Evolutionary conservation across 352 stramenopile genomes (phyloP).

Genomic region (Ophiocytium majus): DNA sequence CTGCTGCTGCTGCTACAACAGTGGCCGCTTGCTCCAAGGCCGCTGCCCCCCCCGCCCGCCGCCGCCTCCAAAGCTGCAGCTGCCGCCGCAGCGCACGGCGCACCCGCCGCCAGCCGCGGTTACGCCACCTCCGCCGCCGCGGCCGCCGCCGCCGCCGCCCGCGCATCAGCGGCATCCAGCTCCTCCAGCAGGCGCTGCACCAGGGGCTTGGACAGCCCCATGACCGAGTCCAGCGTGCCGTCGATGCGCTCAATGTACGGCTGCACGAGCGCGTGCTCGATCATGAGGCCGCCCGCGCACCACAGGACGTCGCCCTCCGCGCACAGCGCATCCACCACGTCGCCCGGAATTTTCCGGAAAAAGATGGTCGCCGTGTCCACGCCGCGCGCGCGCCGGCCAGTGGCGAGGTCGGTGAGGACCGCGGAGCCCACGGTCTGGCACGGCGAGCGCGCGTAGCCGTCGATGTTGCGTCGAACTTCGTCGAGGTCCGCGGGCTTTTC

Average conservation of each 20-base stretch:
- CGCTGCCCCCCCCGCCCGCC: no score
- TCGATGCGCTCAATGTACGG: conserved; percentile 51
- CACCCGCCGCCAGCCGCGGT: no score
- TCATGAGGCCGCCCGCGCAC: conserved; percentile 58
- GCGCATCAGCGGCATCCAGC: conserved; percentile 15
- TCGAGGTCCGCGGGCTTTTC: conserved; percentile 55
- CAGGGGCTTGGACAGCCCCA: conserved; percentile 56
- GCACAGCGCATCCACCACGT: conserved; percentile 49
- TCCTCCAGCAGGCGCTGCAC: conserved; percentile 34
- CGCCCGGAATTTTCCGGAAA: conserved; percentile 45
- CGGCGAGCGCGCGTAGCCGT: conserved; percentile 36
- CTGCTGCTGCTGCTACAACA: no score
- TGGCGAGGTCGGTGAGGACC: conserved; percentile 47
- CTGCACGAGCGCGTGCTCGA: conserved; percentile 56
- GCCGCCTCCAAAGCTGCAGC: no score
- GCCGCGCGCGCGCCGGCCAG: conserved; percentile 29
- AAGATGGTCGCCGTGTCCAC: conserved; percentile 50
- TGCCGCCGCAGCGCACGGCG: no score
- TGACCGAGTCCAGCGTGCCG: conserved; percentile 55
- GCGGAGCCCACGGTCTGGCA: conserved; percentile 52
- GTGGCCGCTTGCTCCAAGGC: no score
- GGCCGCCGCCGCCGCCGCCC: no score
- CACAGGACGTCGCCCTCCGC: conserved; percentile 38
- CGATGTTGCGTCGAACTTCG: conserved; percentile 49
- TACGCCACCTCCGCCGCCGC: no score